Evolutionary conservation across 176 grass and related monocot genomes (phyloP).

Genomic region (Cenchrus fungigraminus): DNA sequence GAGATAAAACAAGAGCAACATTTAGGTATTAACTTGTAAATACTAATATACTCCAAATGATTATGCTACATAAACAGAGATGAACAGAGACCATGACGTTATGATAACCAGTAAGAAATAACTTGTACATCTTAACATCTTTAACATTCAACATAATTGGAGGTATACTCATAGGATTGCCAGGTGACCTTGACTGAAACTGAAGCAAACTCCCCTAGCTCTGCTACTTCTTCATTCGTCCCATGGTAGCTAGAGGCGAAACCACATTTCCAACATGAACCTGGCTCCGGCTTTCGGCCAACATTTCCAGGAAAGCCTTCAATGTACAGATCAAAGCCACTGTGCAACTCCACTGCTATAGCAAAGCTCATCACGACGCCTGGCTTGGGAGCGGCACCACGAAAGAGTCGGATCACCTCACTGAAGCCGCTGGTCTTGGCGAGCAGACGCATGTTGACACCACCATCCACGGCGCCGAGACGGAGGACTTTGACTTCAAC

Average conservation of each 20-base stretch:
- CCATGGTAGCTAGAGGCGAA: background rate
- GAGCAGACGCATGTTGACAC: constrained; percentile 4
- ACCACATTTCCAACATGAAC: background rate
- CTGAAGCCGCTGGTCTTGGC: constrained; percentile 24
- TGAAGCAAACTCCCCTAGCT: background rate
- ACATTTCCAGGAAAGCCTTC: background rate
- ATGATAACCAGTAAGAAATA: too few species aligned
- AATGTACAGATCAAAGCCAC: background rate
- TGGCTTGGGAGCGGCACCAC: background rate
- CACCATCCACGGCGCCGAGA: background rate
- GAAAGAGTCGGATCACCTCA: background rate
- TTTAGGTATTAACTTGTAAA: too few species aligned
- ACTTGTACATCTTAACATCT: too few species aligned
- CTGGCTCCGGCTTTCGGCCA: background rate
- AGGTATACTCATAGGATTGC: background rate
- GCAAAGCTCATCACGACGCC: background rate
- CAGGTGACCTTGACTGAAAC: constrained; percentile 21
- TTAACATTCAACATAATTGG: background rate
- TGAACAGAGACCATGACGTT: too few species aligned
- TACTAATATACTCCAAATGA: too few species aligned
- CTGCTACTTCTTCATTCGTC: background rate
- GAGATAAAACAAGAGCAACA: too few species aligned
- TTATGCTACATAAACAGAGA: too few species aligned
- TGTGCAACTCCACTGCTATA: background rate
- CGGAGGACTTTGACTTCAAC: constrained; percentile 4